Evolutionary conservation across 73 alveolate genomes (phyloP), one percentile per base, ranked within the genome.

Genomic region (Breviolum minutum): DNA sequence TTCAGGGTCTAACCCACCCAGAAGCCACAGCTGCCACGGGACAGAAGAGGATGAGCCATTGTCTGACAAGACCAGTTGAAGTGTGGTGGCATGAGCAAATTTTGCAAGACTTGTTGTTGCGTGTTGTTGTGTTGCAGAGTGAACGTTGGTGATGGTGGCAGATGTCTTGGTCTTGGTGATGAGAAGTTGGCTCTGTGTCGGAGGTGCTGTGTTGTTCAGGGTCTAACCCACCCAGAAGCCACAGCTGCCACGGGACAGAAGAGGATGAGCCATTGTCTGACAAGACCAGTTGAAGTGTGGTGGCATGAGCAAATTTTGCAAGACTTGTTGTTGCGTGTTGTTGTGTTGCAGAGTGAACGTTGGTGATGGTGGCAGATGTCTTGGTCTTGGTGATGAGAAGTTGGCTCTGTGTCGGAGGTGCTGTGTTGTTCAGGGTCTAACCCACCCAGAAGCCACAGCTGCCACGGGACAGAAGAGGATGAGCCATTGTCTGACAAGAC

Each of bases 401-500:
- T 20, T 19, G 86, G 86, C 63, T 77, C 86, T 29, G 86, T 29
- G 86, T 77, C 86, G 63, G 86, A 77, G 86, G 86, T 77, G 86
- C 86, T 77, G 86, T 77, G 86, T 77, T 77, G 86, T 77, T 77
- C 86, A 9, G 86, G 86, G 86, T 77, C 86, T 77, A 77, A 77
- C 86, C 86, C 86, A 77, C 86, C 86, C 86, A 77, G 86, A 77
- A 77, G 86, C 86, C 86, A 77, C 86, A 77, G 86, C 86, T 77
- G 86, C 86, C 86, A 77, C 86, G 13, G 26, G 86, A 77, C 86
- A 77, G 86, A 77, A 77, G 62, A 29, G 22, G 22, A 8, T 30
- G 86, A 77, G 86, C 86, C 86, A 77, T 12, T 77, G 86, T 77
- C 86, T 77, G 86, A 76, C 85, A 76, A 76, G 85, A 76, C 85